Conservation (phyloP, 192 early-diverging fungal species). For the Chytriomyces sp. region DNA sequence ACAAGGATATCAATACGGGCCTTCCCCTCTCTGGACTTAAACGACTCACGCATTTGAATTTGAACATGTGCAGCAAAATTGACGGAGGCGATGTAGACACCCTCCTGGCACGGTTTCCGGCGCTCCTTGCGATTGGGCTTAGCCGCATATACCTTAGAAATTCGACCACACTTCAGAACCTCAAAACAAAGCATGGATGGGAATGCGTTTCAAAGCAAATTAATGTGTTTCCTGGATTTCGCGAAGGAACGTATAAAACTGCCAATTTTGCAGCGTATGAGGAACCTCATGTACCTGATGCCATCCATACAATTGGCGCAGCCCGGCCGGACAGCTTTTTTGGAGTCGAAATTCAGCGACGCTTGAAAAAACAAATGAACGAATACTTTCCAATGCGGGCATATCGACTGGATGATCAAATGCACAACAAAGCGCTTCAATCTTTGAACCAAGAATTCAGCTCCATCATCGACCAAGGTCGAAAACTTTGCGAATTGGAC, state of each 20-base stretch:
- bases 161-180: not conserved
- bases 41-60: conserved; percentile 5
- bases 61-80: conserved; percentile 6
- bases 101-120: conserved; percentile 6
- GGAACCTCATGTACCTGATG: not conserved
- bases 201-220: not conserved
- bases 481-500: not conserved
- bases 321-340: not conserved
- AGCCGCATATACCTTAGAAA: not conserved
- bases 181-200: not conserved
- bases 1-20: not conserved
- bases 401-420: not conserved
- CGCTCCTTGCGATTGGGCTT: conserved; percentile 2
- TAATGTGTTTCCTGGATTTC: conserved; percentile 18
- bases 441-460: not conserved
- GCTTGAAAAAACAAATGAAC: not conserved
- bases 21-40: not conserved
- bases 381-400: conserved; percentile 6
- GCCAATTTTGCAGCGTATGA: not conserved
- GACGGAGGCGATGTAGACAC: not conserved
- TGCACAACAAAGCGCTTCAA: not conserved
- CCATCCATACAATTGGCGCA: not conserved
- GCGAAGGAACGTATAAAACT: not conserved
- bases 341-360: not conserved
- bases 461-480: not conserved